Percentiles rank a stretch among this genome's conserved stretches.
phyloP scores from a whole-genome alignment of 495 filamentous ascomycete species.

The Penicillium fimorum region DNA sequence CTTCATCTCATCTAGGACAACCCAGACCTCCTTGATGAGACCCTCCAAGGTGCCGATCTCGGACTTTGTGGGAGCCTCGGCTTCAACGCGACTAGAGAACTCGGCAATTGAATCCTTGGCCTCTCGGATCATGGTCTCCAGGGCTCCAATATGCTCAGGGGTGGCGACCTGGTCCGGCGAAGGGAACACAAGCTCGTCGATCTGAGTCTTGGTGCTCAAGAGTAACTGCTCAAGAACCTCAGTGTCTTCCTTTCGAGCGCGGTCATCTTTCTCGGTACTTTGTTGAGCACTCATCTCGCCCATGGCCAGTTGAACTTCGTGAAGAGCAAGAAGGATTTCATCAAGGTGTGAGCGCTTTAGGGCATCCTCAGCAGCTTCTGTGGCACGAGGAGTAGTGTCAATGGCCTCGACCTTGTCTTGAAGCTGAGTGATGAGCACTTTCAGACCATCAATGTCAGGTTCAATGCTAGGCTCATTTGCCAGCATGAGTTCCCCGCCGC shows the following conservation, averaged over 20 bases:
- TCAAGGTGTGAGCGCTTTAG: constrained; percentile 61
- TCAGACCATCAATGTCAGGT: constrained; percentile 78
- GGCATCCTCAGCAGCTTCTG: constrained; percentile 41
- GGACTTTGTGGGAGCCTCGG: constrained; percentile 65
- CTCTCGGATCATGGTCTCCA: constrained; percentile 69
- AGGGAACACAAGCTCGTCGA: constrained; percentile 74
- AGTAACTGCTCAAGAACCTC: constrained; percentile 87
- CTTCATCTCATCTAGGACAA: constrained; percentile 74
- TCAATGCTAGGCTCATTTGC: constrained; percentile 48
- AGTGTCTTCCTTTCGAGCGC: constrained; percentile 69
- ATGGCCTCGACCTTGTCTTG: constrained; percentile 80
- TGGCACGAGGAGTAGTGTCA: constrained; percentile 55
- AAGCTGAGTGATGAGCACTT: constrained; percentile 75
- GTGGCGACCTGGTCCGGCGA: constrained; percentile 57
- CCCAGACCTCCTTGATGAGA: constrained; percentile 71
- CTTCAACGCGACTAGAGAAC: constrained; percentile 56
- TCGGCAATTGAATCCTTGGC: constrained; percentile 67
- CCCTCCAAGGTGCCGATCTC: constrained; percentile 74
- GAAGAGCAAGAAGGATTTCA: constrained; percentile 55
- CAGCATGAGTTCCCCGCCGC: constrained; percentile 57
- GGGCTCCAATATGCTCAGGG: constrained; percentile 70
- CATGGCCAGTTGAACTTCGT: constrained; percentile 59
- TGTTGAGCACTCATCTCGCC: constrained; percentile 35
- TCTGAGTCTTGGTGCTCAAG: constrained; percentile 74
- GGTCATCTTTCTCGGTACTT: constrained; percentile 35